Conservation (phyloP, 2,329 filamentous ascomycete genomes). For the Penicillium sp. region DNA sequence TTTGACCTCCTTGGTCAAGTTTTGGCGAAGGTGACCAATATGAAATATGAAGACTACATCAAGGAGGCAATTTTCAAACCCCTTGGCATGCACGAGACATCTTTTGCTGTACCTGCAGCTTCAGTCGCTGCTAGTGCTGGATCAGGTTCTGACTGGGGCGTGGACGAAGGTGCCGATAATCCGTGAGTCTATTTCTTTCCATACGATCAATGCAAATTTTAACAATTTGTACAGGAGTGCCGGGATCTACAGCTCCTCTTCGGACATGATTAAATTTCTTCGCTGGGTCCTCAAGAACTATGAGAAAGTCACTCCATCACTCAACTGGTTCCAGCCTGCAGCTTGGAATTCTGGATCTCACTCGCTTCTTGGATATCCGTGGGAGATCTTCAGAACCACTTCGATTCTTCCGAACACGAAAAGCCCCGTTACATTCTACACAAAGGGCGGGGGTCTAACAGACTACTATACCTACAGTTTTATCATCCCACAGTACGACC, state of each 20-base stretch:
- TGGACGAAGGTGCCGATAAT: background rate
- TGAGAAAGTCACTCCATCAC: conserved; percentile 41
- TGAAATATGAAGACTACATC: conserved; percentile 26
- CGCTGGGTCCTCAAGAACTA: conserved; percentile 45
- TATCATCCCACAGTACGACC: conserved; percentile 45
- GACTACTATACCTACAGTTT: conserved; percentile 45
- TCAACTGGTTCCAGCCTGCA: conserved; percentile 48
- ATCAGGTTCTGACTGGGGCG: background rate
- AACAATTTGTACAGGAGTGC: conserved; percentile 29
- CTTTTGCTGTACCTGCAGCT: conserved; percentile 21
- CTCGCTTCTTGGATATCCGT: conserved; percentile 50
- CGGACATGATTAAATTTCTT: conserved; percentile 46
- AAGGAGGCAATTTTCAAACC: conserved; percentile 16
- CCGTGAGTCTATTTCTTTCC: background rate
- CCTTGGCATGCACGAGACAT: conserved; percentile 17
- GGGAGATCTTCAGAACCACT: conserved; percentile 49
- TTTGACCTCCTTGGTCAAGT: conserved; percentile 30
- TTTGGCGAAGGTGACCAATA: conserved; percentile 25
- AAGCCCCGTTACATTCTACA: conserved; percentile 46
- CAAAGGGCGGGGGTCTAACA: conserved; percentile 47
- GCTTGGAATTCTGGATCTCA: conserved; percentile 38
- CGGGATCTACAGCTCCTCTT: conserved; percentile 44
- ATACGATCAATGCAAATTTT: background rate
- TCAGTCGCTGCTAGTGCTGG: conserved; percentile 21
- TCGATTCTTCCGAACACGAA: conserved; percentile 36